Evolutionary conservation across 148 eudicot genomes (phyloP).

Genomic region (Fagopyrum homotropicum): DNA sequence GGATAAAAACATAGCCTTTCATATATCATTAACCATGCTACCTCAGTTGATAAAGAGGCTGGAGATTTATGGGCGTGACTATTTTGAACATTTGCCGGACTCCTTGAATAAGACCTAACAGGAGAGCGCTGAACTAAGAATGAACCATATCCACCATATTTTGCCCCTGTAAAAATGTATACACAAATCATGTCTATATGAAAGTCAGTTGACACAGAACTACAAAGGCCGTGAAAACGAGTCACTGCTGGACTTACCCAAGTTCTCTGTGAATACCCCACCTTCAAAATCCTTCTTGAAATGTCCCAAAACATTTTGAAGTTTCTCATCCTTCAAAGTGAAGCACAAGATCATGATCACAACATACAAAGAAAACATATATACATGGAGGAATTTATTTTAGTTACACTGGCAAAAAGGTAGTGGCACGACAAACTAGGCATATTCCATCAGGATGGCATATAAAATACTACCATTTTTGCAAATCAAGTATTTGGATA

Average conservation of each 20-base stretch:
- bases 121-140: slow-evolving; percentile 91
- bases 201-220: slow-evolving; percentile 3
- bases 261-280: slow-evolving; percentile 83
- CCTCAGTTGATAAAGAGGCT: slow-evolving; percentile 55
- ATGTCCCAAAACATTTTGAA: slow-evolving; percentile 88
- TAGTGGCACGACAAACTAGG: background rate
- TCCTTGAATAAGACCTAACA: slow-evolving; percentile 44
- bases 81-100: slow-evolving; percentile 48
- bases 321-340: slow-evolving; percentile 75
- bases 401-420: background rate
- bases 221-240: slow-evolving; percentile 11
- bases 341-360: slow-evolving; percentile 1
- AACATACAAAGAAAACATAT: background rate
- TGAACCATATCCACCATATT: slow-evolving; percentile 91
- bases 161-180: slow-evolving; percentile 56
- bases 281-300: slow-evolving; percentile 97
- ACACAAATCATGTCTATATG: slow-evolving; percentile 27
- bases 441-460: background rate
- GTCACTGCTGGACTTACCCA: slow-evolving; percentile 58
- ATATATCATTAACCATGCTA: slow-evolving; percentile 20
- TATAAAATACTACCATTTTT: background rate
- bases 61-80: slow-evolving; percentile 39
- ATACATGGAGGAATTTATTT: background rate
- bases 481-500: background rate
- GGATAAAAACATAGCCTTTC: background rate